Evolutionary conservation across 2,329 filamentous ascomycete species (phyloP).

Genomic region (Nemania diffusa): DNA sequence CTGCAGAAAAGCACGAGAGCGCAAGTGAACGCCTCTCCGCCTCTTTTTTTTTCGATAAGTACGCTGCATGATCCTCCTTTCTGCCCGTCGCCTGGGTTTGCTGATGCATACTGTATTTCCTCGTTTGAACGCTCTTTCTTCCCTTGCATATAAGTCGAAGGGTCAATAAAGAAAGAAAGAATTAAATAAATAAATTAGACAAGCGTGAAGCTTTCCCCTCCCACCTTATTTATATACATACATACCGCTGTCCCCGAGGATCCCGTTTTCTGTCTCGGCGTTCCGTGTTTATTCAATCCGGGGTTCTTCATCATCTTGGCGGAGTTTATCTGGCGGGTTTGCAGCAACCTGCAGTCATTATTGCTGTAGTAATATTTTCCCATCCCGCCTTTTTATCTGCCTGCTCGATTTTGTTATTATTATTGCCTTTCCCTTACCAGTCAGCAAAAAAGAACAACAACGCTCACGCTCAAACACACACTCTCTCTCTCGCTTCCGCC

Average conservation of each 20-base stretch:
- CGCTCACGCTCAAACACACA: not conserved
- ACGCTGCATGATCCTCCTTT: constrained; percentile 39
- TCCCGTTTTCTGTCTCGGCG: constrained; percentile 30
- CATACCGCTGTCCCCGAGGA: constrained; percentile 19
- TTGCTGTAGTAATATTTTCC: constrained; percentile 19
- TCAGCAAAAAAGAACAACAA: not conserved
- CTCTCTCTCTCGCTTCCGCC: not conserved
- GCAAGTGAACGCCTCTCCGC: constrained; percentile 42
- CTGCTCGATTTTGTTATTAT: not conserved
- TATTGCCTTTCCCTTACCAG: not conserved
- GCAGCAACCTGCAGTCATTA: not conserved
- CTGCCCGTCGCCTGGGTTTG: constrained; percentile 33
- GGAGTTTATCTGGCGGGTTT: constrained; percentile 36
- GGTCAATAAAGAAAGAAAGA: not conserved
- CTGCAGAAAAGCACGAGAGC: constrained; percentile 45
- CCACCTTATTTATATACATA: constrained; percentile 16
- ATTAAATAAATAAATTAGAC: not conserved
- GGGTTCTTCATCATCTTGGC: constrained; percentile 38
- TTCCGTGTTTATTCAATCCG: constrained; percentile 34
- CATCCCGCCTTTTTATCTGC: constrained; percentile 32
- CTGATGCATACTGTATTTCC: constrained; percentile 38
- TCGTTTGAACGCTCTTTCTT: constrained; percentile 21
- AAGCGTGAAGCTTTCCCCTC: constrained; percentile 31
- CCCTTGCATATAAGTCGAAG: constrained; percentile 29
- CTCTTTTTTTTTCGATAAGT: constrained; percentile 42